phyloP scores from a whole-genome alignment of 306 rosid species.

The Boehmeria nivea region DNA sequence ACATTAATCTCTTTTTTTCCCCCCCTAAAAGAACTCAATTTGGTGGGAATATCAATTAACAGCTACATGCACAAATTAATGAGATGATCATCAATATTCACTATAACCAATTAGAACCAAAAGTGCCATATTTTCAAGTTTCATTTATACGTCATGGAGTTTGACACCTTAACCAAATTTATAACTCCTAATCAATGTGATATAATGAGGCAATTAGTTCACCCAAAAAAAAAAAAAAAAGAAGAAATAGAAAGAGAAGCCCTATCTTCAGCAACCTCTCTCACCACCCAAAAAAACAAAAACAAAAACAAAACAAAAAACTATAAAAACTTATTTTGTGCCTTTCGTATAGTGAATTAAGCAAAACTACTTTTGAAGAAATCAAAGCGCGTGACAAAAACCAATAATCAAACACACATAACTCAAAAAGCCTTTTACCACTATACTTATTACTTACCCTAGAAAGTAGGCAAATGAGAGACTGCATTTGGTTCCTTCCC shows the following conservation, averaged over 20 bases:
- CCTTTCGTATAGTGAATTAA: too few relatives aligned
- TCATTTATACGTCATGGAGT: neutral
- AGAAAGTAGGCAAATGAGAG: constrained; percentile 59
- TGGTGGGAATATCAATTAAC: neutral
- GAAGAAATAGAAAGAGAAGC: too few relatives aligned
- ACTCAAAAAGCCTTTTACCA: neutral
- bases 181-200: neutral
- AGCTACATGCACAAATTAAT: neutral
- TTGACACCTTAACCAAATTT: neutral
- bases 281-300: too few relatives aligned
- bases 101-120: neutral
- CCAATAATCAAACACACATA: too few relatives aligned
- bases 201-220: neutral
- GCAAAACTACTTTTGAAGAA: neutral
- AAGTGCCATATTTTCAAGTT: neutral
- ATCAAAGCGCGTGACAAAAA: too few relatives aligned
- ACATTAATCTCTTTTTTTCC: neutral
- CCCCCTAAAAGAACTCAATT: neutral
- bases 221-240: neutral
- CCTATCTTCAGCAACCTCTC: too few relatives aligned
- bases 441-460: constrained; percentile 10
- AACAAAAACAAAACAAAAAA: too few relatives aligned
- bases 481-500: constrained; percentile 89
- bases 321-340: too few relatives aligned
- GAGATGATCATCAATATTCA: neutral